phyloP scores from a whole-genome alignment of 164 flowering plant genomes.

The Magnolia sinica region DNA sequence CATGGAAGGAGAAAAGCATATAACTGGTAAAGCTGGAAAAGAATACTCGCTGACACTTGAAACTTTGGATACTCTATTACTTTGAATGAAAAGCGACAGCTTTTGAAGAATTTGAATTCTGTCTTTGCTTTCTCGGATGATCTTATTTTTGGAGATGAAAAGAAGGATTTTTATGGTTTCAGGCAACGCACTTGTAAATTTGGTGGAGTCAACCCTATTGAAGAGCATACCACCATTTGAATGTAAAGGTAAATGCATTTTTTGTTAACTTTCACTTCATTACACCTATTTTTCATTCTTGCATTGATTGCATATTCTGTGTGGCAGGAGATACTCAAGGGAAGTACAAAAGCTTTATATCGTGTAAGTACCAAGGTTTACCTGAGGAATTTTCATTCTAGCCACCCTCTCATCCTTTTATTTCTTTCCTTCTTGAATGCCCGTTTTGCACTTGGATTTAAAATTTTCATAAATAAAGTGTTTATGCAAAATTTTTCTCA shows the following conservation, averaged over 20 bases:
- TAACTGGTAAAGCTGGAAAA: slow-evolving; percentile 32
- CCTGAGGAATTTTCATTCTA: slow-evolving; percentile 50
- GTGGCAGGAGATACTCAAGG: slow-evolving; percentile 34
- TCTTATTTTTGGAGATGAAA: neutral
- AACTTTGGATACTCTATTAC: too few relatives aligned
- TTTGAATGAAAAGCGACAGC: neutral
- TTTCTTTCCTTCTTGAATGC: neutral
- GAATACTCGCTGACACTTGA: neutral
- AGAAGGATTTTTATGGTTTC: slow-evolving; percentile 1
- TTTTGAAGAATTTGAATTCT: neutral
- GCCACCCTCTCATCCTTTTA: neutral
- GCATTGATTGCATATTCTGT: neutral
- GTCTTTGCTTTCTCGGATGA: neutral
- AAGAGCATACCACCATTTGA: slow-evolving; percentile 28
- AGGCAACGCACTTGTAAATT: slow-evolving; percentile 40
- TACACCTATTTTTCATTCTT: neutral
- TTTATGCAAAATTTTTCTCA: neutral
- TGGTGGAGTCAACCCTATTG: slow-evolving; percentile 36
- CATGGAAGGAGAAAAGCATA: slow-evolving; percentile 31
- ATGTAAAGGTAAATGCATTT: slow-evolving; percentile 32
- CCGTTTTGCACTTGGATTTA: neutral
- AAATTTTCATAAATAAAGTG: neutral
- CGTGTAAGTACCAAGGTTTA: slow-evolving; percentile 35
- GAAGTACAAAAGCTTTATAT: slow-evolving; percentile 39
- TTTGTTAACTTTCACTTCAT: neutral